These are phyloP conservation scores for Achaetomium macrosporum DNA, from an alignment of 2,329 filamentous ascomycete species.

Conservation along the genomic window DNA sequence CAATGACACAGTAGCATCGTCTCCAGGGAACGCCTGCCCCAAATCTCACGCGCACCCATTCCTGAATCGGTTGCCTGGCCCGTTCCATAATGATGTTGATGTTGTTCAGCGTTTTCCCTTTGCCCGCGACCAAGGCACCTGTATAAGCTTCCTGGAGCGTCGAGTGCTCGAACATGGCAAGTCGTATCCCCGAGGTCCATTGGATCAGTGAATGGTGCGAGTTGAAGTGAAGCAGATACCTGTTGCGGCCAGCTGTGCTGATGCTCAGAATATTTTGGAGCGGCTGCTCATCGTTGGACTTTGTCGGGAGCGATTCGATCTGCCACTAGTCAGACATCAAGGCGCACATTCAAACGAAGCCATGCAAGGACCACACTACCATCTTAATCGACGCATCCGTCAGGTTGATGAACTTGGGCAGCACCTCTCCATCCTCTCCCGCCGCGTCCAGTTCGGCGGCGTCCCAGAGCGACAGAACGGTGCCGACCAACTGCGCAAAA, in stretches of 20 bases:
- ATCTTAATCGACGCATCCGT: constrained; percentile 98
- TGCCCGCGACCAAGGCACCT: constrained; percentile 88
- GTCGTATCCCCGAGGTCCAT: constrained; percentile 90
- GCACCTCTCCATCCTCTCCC: constrained; percentile 61
- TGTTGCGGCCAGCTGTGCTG: constrained; percentile 90
- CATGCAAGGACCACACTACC: constrained; percentile 47
- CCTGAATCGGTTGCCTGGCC: constrained; percentile 68
- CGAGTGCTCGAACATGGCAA: constrained; percentile 91
- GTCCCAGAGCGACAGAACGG: constrained; percentile 92
- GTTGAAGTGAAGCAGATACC: constrained; percentile 94
- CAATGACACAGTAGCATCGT: constrained; percentile 93
- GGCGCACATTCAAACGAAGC: neutral
- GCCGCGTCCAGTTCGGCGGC: constrained; percentile 84
- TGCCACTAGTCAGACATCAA: constrained; percentile 30
- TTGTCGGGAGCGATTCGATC: constrained; percentile 86
- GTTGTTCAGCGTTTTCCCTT: constrained; percentile 83
- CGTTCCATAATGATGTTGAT: constrained; percentile 86
- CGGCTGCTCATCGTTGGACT: constrained; percentile 67
- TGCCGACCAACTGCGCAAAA: constrained; percentile 93
- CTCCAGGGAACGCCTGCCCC: constrained; percentile 94
- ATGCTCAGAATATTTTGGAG: constrained; percentile 93
- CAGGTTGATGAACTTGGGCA: constrained; percentile 75
- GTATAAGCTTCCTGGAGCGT: constrained; percentile 95
- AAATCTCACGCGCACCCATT: constrained; percentile 93
- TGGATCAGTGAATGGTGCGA: constrained; percentile 88